phyloP scores from a whole-genome alignment of 2,329 filamentous ascomycete genomes.

The Exophiala phaeomuriformis region DNA sequence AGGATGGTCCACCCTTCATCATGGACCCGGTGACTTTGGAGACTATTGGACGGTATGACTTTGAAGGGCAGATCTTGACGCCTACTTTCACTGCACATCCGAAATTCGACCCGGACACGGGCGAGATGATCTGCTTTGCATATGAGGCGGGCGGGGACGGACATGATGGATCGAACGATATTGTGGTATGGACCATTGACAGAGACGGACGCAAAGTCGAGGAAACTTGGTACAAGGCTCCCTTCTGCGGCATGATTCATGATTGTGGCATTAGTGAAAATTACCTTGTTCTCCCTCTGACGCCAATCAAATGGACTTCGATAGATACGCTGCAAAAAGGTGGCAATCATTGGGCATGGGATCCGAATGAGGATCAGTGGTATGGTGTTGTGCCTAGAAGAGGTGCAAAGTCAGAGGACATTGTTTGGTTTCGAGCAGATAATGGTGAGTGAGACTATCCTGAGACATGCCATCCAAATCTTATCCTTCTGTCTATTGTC shows the following conservation, averaged over 20 bases:
- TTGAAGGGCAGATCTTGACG: constrained; percentile 43
- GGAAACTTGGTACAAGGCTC: constrained; percentile 45
- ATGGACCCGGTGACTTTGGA: constrained; percentile 43
- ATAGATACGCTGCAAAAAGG: constrained; percentile 41
- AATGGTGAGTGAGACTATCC: constrained; percentile 28
- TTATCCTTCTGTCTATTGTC: too few relatives aligned
- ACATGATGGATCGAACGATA: constrained; percentile 35
- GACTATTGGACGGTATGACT: constrained; percentile 46
- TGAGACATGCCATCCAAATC: too few relatives aligned
- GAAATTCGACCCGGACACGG: constrained; percentile 47
- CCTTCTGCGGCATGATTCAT: constrained; percentile 49
- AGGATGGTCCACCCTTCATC: constrained; percentile 46
- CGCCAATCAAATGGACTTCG: constrained; percentile 41
- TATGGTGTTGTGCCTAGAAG: constrained; percentile 49
- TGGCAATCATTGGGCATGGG: constrained; percentile 48
- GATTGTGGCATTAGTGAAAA: constrained; percentile 45
- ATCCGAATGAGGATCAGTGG: constrained; percentile 47
- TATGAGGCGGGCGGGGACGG: constrained; percentile 44
- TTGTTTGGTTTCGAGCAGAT: constrained; percentile 30
- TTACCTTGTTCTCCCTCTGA: constrained; percentile 44
- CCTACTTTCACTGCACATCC: constrained; percentile 49
- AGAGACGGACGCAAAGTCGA: constrained; percentile 40
- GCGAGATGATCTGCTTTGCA: constrained; percentile 48
- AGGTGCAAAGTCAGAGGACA: constrained; percentile 46
- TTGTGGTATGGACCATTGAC: constrained; percentile 44